Evolutionary conservation across 2,329 filamentous ascomycete species (phyloP).

Genomic region (Fusarium sp.): DNA sequence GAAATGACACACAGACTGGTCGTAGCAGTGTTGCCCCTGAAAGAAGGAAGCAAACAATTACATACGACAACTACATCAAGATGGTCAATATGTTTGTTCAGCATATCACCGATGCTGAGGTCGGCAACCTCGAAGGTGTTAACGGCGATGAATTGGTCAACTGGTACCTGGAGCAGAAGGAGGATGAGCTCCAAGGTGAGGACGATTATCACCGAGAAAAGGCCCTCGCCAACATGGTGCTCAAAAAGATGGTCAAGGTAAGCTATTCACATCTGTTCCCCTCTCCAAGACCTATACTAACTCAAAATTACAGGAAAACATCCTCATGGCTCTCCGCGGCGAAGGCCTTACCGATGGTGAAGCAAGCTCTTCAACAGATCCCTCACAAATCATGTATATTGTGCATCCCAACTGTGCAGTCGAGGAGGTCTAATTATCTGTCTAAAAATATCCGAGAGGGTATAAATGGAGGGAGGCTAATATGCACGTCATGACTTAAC

Average conservation of each 20-base stretch:
- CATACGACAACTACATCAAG: slow-evolving; percentile 92
- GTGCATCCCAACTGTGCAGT: slow-evolving; percentile 94
- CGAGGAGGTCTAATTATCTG: slow-evolving; percentile 65
- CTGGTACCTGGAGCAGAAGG: slow-evolving; percentile 94
- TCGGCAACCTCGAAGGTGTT: slow-evolving; percentile 80
- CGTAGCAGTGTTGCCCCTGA: slow-evolving; percentile 49
- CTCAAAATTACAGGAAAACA: slow-evolving; percentile 76
- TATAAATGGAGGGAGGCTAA: background rate
- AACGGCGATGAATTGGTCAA: slow-evolving; percentile 82
- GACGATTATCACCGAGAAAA: slow-evolving; percentile 84
- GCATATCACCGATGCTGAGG: slow-evolving; percentile 85
- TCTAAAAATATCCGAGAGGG: background rate
- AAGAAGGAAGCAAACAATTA: slow-evolving; percentile 83
- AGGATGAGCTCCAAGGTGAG: slow-evolving; percentile 81
- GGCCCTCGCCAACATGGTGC: slow-evolving; percentile 80
- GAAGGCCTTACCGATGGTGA: slow-evolving; percentile 65
- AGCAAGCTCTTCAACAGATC: slow-evolving; percentile 52
- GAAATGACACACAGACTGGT: slow-evolving; percentile 50
- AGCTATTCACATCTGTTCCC: slow-evolving; percentile 44
- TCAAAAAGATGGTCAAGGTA: slow-evolving; percentile 97
- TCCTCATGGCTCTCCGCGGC: slow-evolving; percentile 81
- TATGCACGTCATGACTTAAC: slow-evolving; percentile 27
- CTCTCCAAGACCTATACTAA: slow-evolving; percentile 42
- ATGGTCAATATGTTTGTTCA: slow-evolving; percentile 89
- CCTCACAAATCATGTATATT: slow-evolving; percentile 74